Base-by-base conservation (phyloP, 1,284 basidiomycete genomes). In the Microbotryum scabiosae region DNA sequence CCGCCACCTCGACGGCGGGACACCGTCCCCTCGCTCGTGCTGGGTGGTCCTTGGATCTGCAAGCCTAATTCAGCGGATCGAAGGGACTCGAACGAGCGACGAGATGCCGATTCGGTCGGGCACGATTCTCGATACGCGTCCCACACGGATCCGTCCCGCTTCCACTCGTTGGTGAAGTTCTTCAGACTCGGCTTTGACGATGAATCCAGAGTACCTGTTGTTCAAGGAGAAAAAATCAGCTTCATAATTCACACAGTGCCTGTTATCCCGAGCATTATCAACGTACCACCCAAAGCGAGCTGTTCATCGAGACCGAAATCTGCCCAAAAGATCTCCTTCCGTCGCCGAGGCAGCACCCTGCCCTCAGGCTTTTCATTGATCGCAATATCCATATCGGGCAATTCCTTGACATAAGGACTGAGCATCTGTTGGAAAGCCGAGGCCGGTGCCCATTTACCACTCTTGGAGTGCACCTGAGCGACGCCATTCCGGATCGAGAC, bases 311-410 rank as follows among this genome's bases (percentile, higher is more conserved):
- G 58, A 3, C 67, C 67, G 21, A 66, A 68, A 51, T 68, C 67
- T 2, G 60, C 53, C 64, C 59, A 62, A 46, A 51, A 56, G 41
- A 68, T 58, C 28, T 53, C 51, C 48, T 58, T 54, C 78, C 74
- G 46, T 79, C 78, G 73, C 86, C 83, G 73, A 88, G 90, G 90
- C 88, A 97, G 79, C 14, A 96, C 84, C 23, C 92, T 86, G 16
- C 90, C 89, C 76, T 97, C 92, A 1, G 90, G 86, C 77, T 87
- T 88, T 46, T 88, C 84, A 71, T 96, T 96, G 76, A 96, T 84
- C 0, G 92, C 84, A 69, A 96, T 85, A 70, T 92, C 86, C 83
- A 96, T 85, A 77, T 94, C 83, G 12, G 90, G 90, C 4, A 96
- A 80, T 82, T 90, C 72, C 49, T 69, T 65, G 28, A 69, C 61